Evolutionary conservation across 345 rosid genomes (phyloP).

Genomic region (Raphanus sativus): DNA sequence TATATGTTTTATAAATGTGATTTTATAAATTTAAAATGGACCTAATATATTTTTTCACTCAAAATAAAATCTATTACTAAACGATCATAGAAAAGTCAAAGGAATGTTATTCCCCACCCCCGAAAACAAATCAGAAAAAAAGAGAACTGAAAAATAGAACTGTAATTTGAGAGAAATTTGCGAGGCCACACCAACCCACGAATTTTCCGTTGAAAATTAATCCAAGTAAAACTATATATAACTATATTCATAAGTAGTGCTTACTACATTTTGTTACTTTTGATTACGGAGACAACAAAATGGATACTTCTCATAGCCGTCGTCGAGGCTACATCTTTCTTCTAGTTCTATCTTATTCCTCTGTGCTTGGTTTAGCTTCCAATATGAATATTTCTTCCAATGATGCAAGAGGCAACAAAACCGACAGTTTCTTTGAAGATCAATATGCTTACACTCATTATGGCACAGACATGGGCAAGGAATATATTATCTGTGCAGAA

Average conservation of each 20-base stretch:
- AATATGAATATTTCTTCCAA: not conserved
- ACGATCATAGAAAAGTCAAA: not conserved
- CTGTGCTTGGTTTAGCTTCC: not conserved
- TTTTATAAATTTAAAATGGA: not conserved
- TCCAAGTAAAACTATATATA: not conserved
- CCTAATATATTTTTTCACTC: not conserved
- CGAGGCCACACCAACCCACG: not conserved
- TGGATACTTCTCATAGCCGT: conserved; percentile 1
- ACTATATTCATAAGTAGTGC: not conserved
- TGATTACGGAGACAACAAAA: not conserved
- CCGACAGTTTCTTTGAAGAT: not conserved
- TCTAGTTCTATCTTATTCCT: conserved; percentile 9
- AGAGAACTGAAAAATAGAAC: not conserved
- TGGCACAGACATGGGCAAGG: not conserved
- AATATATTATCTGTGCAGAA: not conserved
- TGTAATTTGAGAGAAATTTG: not conserved
- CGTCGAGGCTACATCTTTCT: not conserved
- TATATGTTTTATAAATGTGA: not conserved
- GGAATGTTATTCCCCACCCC: not conserved
- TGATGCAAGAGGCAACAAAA: not conserved
- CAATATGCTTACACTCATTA: not conserved
- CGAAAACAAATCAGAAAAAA: not conserved
- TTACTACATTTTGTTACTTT: not conserved
- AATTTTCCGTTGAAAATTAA: not conserved
- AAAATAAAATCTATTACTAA: not conserved